These are phyloP conservation scores for Solanum tacnaense DNA, from an alignment of 257 asterid species.

Conservation along the genomic window DNA sequence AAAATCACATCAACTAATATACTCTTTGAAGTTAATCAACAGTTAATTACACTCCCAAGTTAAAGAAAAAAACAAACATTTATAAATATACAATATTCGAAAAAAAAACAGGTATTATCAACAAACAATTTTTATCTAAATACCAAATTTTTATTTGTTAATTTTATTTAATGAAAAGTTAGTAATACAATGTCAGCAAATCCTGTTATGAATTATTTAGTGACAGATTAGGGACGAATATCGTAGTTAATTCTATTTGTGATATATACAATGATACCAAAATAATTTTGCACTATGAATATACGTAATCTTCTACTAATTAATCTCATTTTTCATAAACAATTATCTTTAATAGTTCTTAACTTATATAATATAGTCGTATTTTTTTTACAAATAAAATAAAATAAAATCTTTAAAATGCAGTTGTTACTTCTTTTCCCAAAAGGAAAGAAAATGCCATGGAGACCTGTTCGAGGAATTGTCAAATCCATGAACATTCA, in stretches of 20 bases:
- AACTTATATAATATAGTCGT: background rate
- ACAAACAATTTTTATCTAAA: background rate
- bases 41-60: background rate
- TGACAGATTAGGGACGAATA: background rate
- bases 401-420: background rate
- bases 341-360: background rate
- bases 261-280: background rate
- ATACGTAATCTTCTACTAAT: background rate
- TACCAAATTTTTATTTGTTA: background rate
- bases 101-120: background rate
- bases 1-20: too few relatives aligned
- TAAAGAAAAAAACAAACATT: too few relatives aligned
- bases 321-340: background rate
- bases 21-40: background rate
- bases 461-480: conserved; percentile 3
- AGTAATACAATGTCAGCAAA: background rate
- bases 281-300: background rate
- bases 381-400: background rate
- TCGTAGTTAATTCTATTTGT: background rate
- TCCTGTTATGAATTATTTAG: background rate
- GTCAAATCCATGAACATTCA: conserved; percentile 2
- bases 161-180: background rate
- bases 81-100: background rate
- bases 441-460: background rate
- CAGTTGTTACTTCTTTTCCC: background rate